Evolutionary conservation across 2,329 filamentous ascomycete genomes (phyloP), one percentile per base, ranked within the genome.

Genomic region (Fusarium stilboides): DNA sequence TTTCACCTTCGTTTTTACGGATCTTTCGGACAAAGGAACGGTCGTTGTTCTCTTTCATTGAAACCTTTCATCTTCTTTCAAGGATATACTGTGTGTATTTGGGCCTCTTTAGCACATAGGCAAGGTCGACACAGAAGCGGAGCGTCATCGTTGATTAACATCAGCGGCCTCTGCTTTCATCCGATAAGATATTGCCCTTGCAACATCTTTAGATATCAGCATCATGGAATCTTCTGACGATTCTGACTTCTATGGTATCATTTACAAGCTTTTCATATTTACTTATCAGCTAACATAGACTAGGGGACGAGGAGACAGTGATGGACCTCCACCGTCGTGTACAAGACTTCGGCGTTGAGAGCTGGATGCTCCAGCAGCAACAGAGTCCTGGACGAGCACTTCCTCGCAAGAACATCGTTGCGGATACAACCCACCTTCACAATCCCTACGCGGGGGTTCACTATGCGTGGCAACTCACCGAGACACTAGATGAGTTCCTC

Each of bases 401-500:
- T n/a, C 72, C 63, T 20, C 69, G 62, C 42, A 65, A 50, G 26
- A 68, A 40, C 39, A 43, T 68, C n/a, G 40, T 60, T 6, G 51
- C 65, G 6, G 65, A 75, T n/a, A 56, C 67, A 8, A 67, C 78
- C 1, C 77, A 76, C 26, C 77, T 87, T 4, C 84, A 88, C 78
- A 92, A 93, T 74, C 84, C 85, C 3, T 89, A 89, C 69, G 83
- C 87, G 58, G 87, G 86, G 34, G 60, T 83, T 2, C 54, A 77
- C 5, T 84, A 83, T 65, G 89, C 87, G 26, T 89, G 90, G 82
- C 91, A 91, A 76, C 82, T 90, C 28, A 81, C 81, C 2, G 92
- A 94, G 75, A 86, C 86, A 0, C 80, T 92, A 2, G 78, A 87
- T 9, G 84, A 86, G 1, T 97, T 97, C 71, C 79, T 96, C 3